These are phyloP conservation scores for Hyphopichia homilentoma DNA, from an alignment of 805 yeast species.

Conservation along the genomic window DNA sequence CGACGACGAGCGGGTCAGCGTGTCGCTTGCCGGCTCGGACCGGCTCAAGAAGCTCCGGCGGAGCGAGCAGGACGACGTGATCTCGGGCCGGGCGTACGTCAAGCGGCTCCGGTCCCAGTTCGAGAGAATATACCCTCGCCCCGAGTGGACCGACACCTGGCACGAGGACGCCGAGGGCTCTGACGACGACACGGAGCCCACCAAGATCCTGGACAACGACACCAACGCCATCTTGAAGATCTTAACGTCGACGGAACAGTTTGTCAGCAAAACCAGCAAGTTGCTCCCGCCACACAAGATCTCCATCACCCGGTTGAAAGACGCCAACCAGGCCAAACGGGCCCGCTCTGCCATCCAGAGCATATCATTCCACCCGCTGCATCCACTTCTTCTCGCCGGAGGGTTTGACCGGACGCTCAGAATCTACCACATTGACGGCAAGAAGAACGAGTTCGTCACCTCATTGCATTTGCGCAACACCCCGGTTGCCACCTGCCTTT, in stretches of 20 bases:
- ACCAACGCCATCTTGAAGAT: constrained; percentile 31
- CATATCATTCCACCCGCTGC: constrained; percentile 76
- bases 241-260: constrained; percentile 31
- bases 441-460: constrained; percentile 73
- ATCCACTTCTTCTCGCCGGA: constrained; percentile 81
- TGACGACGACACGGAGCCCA: constrained; percentile 14
- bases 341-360: constrained; percentile 84
- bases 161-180: constrained; percentile 33
- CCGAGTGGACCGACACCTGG: constrained; percentile 64
- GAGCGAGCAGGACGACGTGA: constrained; percentile 46
- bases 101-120: constrained; percentile 68
- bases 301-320: constrained; percentile 79
- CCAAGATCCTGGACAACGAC: constrained; percentile 14
- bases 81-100: constrained; percentile 60
- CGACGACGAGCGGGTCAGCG: constrained; percentile 73
- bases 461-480: constrained; percentile 74
- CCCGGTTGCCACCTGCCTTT: constrained; percentile 75
- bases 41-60: constrained; percentile 69
- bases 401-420: constrained; percentile 91
- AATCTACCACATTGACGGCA: constrained; percentile 88
- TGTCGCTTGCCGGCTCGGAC: constrained; percentile 58
- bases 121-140: constrained; percentile 73
- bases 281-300: constrained; percentile 66
- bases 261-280: constrained; percentile 43
- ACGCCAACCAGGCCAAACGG: constrained; percentile 70